Conservation (phyloP, 2,329 filamentous ascomycete genomes). For the Teratosphaeria zuluensis region DNA sequence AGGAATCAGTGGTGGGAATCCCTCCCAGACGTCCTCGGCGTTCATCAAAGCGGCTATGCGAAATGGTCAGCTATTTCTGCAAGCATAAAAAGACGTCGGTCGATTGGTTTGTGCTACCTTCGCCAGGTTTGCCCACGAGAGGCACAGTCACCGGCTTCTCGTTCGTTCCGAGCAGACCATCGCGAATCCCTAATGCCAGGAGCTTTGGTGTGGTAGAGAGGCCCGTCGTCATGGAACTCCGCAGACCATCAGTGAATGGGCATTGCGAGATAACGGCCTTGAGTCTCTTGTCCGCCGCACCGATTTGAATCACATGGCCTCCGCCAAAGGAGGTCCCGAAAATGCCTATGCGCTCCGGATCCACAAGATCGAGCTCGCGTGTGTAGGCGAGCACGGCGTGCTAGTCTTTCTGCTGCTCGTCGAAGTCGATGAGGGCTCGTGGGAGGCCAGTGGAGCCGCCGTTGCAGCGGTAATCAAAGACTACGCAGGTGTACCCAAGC, state of each 20-base stretch:
- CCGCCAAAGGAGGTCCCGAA: conserved; percentile 31
- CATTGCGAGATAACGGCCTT: conserved; percentile 32
- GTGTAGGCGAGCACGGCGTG: conserved; percentile 32
- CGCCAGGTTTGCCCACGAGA: conserved; percentile 28
- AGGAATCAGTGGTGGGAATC: neutral
- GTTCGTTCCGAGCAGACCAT: neutral
- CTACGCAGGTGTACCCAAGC: conserved; percentile 21
- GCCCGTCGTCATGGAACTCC: neutral
- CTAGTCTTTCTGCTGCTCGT: conserved; percentile 25
- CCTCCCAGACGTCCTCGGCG: neutral
- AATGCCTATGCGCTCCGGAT: conserved; percentile 25
- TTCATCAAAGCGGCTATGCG: neutral
- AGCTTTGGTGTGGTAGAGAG: neutral
- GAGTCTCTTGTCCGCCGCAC: conserved; percentile 30
- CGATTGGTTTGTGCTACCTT: conserved; percentile 13
- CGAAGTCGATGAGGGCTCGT: conserved; percentile 24
- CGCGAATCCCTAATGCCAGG: neutral
- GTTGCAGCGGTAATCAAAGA: conserved; percentile 29
- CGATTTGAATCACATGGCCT: conserved; percentile 32
- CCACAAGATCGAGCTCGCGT: conserved; percentile 22
- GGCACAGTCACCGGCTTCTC: conserved; percentile 5
- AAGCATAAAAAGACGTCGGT: conserved; percentile 22
- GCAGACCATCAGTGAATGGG: neutral
- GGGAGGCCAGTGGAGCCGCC: conserved; percentile 27
- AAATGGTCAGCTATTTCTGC: conserved; percentile 8